Evolutionary conservation across 2,329 filamentous ascomycete species (phyloP).

Genomic region (Clonostachys byssicola): DNA sequence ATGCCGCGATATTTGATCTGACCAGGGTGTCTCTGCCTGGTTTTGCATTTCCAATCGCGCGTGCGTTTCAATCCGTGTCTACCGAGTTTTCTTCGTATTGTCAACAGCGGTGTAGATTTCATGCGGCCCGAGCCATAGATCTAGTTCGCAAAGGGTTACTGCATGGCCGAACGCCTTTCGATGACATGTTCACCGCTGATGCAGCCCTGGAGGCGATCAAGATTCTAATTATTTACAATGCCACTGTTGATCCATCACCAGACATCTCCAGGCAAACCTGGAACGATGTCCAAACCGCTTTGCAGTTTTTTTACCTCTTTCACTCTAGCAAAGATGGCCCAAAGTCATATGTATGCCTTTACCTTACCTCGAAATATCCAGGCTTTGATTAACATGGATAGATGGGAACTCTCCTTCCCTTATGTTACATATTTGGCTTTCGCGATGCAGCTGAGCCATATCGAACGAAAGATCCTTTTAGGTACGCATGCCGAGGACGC

Average conservation of each 20-base stretch:
- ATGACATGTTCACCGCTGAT: slow-evolving; percentile 13
- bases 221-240: slow-evolving; percentile 15
- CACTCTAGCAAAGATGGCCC: slow-evolving; percentile 8
- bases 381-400: background rate
- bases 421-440: slow-evolving; percentile 12
- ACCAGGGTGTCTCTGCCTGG: slow-evolving; percentile 14
- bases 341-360: slow-evolving; percentile 6
- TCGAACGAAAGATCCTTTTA: background rate
- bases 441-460: slow-evolving; percentile 10
- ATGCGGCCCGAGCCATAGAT: slow-evolving; percentile 13
- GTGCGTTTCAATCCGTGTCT: slow-evolving; percentile 11
- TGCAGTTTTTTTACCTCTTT: slow-evolving; percentile 9
- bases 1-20: slow-evolving; percentile 14
- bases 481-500: background rate
- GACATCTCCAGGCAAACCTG: slow-evolving; percentile 8
- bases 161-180: slow-evolving; percentile 8
- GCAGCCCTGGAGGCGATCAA: slow-evolving; percentile 15
- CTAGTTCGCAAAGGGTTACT: slow-evolving; percentile 9
- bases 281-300: slow-evolving; percentile 11
- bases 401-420: slow-evolving; percentile 9
- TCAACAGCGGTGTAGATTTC: slow-evolving; percentile 11
- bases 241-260: slow-evolving; percentile 10
- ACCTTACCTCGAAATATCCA: background rate
- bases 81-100: slow-evolving; percentile 9
- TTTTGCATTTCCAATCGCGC: slow-evolving; percentile 14